Evolutionary conservation across 495 filamentous ascomycete genomes (phyloP).

Genomic region (Aspergillus coremiiformis): DNA sequence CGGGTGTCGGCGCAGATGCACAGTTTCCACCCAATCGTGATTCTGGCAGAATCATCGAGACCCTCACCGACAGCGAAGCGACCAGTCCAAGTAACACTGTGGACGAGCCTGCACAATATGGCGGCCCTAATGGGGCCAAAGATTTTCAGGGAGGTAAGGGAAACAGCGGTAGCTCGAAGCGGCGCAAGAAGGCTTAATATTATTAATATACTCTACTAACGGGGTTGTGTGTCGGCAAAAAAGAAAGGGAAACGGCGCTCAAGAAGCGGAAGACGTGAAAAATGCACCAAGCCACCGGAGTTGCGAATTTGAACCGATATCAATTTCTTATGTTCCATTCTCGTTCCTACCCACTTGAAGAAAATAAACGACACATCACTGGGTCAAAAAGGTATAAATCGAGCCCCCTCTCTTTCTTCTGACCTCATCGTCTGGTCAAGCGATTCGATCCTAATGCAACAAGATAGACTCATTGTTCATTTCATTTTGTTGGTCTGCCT

Average conservation of each 20-base stretch:
- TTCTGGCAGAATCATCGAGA: constrained; percentile 34
- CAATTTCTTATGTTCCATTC: background rate
- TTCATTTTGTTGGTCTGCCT: background rate
- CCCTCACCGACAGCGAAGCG: constrained; percentile 42
- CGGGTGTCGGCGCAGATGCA: constrained; percentile 1
- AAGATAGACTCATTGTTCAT: background rate
- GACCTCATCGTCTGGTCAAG: background rate
- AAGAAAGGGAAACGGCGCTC: background rate
- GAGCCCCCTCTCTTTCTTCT: background rate
- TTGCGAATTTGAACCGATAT: background rate
- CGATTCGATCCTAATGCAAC: background rate
- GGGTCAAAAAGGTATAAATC: background rate
- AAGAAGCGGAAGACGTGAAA: background rate
- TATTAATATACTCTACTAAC: constrained; percentile 7
- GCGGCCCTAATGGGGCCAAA: constrained; percentile 5
- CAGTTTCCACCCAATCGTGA: constrained; percentile 5
- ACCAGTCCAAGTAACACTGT: constrained; percentile 36
- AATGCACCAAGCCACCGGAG: background rate
- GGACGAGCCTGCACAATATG: constrained; percentile 21
- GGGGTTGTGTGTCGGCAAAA: background rate
- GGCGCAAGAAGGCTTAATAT: constrained; percentile 31
- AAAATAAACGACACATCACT: background rate
- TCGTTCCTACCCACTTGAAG: background rate
- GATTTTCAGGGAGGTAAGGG: constrained; percentile 14
- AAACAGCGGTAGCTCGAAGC: constrained; percentile 28